Conservation (phyloP, 345 rosid species). For the Dimocarpus longan region DNA sequence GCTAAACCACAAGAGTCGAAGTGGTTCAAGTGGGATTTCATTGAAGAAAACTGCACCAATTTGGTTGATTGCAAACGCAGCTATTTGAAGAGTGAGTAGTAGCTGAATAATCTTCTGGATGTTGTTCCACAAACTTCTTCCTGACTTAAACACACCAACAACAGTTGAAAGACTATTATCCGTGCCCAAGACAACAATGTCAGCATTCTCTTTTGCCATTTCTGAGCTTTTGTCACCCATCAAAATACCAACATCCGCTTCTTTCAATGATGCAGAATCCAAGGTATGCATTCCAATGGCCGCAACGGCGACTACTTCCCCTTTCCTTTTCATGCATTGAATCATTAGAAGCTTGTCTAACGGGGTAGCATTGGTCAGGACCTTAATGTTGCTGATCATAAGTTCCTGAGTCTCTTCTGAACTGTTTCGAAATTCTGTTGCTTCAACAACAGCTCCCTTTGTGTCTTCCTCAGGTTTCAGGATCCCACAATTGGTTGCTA, state of each 20-base stretch:
- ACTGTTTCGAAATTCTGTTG: background rate
- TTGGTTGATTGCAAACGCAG: background rate
- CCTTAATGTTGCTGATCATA: constrained; percentile 3
- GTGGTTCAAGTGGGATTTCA: background rate
- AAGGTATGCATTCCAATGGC: background rate
- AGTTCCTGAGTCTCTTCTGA: background rate
- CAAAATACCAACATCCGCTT: constrained; percentile 3
- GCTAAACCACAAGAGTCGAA: constrained; percentile 3
- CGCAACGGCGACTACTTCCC: background rate
- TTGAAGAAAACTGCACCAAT: background rate
- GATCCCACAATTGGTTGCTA: background rate
- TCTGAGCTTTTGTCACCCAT: background rate
- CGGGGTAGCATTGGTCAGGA: constrained; percentile 1
- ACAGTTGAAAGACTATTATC: background rate
- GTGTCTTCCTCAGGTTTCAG: background rate
- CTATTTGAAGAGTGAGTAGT: background rate
- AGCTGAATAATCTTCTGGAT: background rate
- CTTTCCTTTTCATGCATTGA: constrained; percentile 4
- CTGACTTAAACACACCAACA: background rate
- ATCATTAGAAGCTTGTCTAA: constrained; percentile 11
- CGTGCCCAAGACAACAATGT: background rate
- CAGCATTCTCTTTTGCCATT: background rate
- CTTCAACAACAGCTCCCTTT: background rate
- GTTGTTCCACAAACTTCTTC: background rate
- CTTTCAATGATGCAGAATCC: constrained; percentile 15